A percentile compares a stretch with the other conserved stretches of the same genome.
phyloP scores from a whole-genome alignment of 176 grass and related monocot species.

The Eremochloa ophiuroides region DNA sequence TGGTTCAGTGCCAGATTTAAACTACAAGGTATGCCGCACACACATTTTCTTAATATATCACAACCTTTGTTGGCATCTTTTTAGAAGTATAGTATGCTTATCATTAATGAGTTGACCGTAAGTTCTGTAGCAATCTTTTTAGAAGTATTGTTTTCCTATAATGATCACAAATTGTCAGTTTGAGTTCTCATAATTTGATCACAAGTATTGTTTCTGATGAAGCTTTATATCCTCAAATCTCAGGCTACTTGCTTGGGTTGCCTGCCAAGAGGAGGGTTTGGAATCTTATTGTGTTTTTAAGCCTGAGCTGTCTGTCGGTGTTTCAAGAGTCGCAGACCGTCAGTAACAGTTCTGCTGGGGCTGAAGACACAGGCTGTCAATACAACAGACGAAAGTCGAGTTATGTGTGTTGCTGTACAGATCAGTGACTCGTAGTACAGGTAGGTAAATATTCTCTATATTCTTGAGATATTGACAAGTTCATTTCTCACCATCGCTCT shows the following conservation, averaged over 20 bases:
- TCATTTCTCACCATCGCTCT: constrained; percentile 11
- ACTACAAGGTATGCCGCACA: constrained; percentile 27
- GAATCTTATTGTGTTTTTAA: constrained; percentile 39
- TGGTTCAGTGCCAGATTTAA: constrained; percentile 2
- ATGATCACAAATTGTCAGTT: neutral
- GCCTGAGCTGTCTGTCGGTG: constrained; percentile 9
- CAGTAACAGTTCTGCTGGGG: constrained; percentile 23
- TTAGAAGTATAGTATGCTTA: neutral
- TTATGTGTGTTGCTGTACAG: constrained; percentile 34
- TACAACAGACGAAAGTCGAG: constrained; percentile 29
- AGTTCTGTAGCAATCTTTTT: neutral
- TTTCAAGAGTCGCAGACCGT: constrained; percentile 27
- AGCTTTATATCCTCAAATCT: neutral
- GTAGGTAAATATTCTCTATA: constrained; percentile 55
- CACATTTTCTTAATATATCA: neutral
- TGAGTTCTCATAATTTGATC: constrained; percentile 11
- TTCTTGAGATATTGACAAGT: constrained; percentile 13
- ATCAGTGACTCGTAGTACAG: constrained; percentile 30
- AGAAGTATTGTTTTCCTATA: neutral
- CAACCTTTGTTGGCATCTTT: neutral
- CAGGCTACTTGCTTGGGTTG: constrained; percentile 7
- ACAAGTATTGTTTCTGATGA: neutral
- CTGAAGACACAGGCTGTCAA: constrained; percentile 36
- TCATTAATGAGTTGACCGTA: neutral
- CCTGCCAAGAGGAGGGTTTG: constrained; percentile 11